Base-by-base conservation (phyloP, 169 alveolate genomes). In the Plasmodium knowlesi region DNA sequence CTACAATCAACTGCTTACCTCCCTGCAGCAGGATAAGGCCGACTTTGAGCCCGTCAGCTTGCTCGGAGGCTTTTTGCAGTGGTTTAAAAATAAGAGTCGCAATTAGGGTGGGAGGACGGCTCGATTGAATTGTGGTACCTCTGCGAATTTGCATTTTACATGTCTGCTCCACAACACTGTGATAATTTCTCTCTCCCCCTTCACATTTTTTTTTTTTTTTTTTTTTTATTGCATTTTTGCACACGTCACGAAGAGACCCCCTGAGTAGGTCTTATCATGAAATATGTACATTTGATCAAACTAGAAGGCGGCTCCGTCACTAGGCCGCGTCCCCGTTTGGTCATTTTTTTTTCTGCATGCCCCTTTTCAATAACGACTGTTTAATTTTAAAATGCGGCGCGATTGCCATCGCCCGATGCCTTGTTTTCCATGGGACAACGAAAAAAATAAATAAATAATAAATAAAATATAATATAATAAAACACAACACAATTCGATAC, bases 31-130 rank as follows among this genome's bases (percentile, higher is more conserved):
- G 28, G 61, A 82, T 10, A 82, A 81, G 28, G 30, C 14, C 8
- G 50, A 91, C 46, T 82, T 91, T 22, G 95, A 91, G 71, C 71
- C 92, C 6, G 92, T 91, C 22, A 91, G 92, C 61, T 28, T 82
- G 14, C 53, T 91, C 28, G 95, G 95, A 14, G 95, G 95, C 5
- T 39, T 91, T 39, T 19, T 91, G 39, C 95, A 91, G 34, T 91
- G 95, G 95, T 91, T 81, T 72, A 91, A 91, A 82, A 82, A 91
- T 82, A 91, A 91, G 83, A 91, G 92, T 30, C 53, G 95, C 74
- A 72, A 53, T 73, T 91, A 82, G 53, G 12, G 57, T 14, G 19
- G 19, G 37, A 6, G 34, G n/a, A 8, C 30, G 37, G 41, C 1
- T 32, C 39, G 39, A 32, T 32, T 1, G 1, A 32, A 3, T 22